These are phyloP conservation scores for Trichocomaceae sp. DNA, from an alignment of 2,329 filamentous ascomycete genomes.

Conservation along the genomic window DNA sequence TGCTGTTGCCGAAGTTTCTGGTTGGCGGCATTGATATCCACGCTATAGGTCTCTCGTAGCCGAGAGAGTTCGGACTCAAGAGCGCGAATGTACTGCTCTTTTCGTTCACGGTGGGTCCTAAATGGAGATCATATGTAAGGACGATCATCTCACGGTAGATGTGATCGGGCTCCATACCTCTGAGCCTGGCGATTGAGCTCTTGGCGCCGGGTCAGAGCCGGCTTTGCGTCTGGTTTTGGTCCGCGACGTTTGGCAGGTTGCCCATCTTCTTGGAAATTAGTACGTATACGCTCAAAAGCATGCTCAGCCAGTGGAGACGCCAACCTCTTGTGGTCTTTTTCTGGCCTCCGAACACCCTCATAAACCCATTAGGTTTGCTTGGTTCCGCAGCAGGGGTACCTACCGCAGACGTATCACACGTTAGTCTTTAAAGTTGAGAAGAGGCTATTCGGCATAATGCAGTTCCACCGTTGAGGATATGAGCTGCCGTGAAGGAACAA, in stretches of 20 bases:
- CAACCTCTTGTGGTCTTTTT: constrained; percentile 73
- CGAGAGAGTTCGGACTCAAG: constrained; percentile 87
- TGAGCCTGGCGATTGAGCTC: constrained; percentile 95
- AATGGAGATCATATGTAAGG: constrained; percentile 14
- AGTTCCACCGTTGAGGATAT: not conserved
- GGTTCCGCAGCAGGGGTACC: constrained; percentile 4
- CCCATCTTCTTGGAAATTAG: constrained; percentile 54
- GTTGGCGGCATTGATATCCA: constrained; percentile 55
- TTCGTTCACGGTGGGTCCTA: constrained; percentile 92
- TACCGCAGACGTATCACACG: not conserved
- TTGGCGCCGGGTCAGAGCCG: constrained; percentile 82
- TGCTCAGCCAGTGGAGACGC: constrained; percentile 12
- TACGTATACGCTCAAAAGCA: constrained; percentile 1
- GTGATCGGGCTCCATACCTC: constrained; percentile 51
- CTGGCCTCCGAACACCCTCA: constrained; percentile 56
- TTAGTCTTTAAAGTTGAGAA: not conserved
- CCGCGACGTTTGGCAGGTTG: constrained; percentile 82
- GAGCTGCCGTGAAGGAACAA: not conserved
- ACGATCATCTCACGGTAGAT: not conserved
- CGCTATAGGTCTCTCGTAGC: constrained; percentile 68
- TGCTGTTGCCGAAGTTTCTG: constrained; percentile 56
- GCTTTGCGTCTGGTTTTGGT: constrained; percentile 94
- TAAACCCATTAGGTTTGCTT: constrained; percentile 45
- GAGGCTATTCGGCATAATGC: no score
- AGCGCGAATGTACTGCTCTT: constrained; percentile 91